These are phyloP conservation scores for Cladosporium halotolerans DNA, from an alignment of 2,329 filamentous ascomycete genomes.

Conservation along the genomic window DNA sequence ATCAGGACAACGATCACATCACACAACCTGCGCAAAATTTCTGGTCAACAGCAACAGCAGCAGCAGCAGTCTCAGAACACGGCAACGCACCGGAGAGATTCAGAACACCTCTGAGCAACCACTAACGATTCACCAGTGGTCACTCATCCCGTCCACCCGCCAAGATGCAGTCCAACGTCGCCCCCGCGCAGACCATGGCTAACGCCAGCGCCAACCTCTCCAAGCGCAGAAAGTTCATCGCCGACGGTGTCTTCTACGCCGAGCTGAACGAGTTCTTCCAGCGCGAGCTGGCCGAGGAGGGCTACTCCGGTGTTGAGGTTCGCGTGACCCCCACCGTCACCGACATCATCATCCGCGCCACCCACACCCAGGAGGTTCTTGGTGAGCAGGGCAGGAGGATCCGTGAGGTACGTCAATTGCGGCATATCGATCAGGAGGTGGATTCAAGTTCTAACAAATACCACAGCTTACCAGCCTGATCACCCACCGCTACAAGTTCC, in stretches of 20 bases:
- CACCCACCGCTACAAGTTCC: conserved; percentile 99
- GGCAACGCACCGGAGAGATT: background rate
- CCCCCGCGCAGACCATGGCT: conserved; percentile 20
- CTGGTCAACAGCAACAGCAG: background rate
- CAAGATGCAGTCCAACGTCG: conserved; percentile 13
- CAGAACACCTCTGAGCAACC: background rate
- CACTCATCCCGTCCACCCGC: conserved; percentile 12
- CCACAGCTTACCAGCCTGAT: conserved; percentile 87
- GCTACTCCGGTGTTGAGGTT: conserved; percentile 99
- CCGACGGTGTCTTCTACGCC: conserved; percentile 99
- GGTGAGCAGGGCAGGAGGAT: conserved; percentile 99
- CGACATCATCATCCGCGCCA: conserved; percentile 99
- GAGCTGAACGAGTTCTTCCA: conserved; percentile 99
- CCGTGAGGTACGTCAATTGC: conserved; percentile 55
- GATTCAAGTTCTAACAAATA: background rate
- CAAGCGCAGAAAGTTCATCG: conserved; percentile 71
- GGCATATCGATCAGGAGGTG: background rate
- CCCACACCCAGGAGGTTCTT: conserved; percentile 99
- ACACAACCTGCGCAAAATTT: background rate
- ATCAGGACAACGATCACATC: no score
- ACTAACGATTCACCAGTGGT: conserved; percentile 9
- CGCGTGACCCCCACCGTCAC: conserved; percentile 99
- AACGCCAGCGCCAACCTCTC: conserved; percentile 52
- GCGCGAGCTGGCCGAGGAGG: conserved; percentile 99
- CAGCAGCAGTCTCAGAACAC: conserved; percentile 2